Conservation (phyloP, 2,329 filamentous ascomycete species). For the Penicillium brevicompactum region DNA sequence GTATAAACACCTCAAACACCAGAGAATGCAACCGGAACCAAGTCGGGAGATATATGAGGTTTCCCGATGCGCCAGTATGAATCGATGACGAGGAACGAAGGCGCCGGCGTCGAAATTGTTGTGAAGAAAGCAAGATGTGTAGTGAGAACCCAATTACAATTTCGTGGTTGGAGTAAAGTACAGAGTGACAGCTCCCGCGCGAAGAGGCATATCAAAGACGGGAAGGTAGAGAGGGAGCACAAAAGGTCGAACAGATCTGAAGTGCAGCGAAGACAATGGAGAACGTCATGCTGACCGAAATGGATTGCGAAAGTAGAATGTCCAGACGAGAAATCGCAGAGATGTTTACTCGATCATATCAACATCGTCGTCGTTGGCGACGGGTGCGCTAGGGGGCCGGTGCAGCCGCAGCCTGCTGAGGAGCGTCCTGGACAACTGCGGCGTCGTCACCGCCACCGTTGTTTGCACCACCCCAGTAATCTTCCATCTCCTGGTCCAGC, state of each 20-base stretch:
- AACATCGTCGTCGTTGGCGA: slow-evolving; percentile 56
- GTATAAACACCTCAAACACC: neutral
- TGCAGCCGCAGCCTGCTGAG: slow-evolving; percentile 27
- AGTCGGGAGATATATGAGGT: neutral
- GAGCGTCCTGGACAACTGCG: slow-evolving; percentile 32
- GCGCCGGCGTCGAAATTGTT: neutral
- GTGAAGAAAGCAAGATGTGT: neutral
- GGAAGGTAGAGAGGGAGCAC: neutral
- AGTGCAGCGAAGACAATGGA: neutral
- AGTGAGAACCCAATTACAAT: slow-evolving; percentile 12
- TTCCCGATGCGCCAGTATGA: neutral
- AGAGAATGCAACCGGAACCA: neutral
- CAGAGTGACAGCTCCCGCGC: slow-evolving; percentile 3
- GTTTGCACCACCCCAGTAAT: slow-evolving; percentile 71
- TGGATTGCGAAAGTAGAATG: neutral
- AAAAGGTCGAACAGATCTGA: neutral
- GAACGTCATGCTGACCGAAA: neutral
- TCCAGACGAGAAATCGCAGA: neutral
- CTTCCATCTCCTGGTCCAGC: slow-evolving; percentile 93
- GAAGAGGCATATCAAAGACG: neutral
- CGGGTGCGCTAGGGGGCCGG: slow-evolving; percentile 27
- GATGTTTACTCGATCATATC: slow-evolving; percentile 67
- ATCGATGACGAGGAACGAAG: neutral
- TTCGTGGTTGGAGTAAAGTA: slow-evolving; percentile 23
- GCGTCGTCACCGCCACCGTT: slow-evolving; percentile 37